Conservation (phyloP, 106 monocot species). For the Vanilla planifolia region DNA sequence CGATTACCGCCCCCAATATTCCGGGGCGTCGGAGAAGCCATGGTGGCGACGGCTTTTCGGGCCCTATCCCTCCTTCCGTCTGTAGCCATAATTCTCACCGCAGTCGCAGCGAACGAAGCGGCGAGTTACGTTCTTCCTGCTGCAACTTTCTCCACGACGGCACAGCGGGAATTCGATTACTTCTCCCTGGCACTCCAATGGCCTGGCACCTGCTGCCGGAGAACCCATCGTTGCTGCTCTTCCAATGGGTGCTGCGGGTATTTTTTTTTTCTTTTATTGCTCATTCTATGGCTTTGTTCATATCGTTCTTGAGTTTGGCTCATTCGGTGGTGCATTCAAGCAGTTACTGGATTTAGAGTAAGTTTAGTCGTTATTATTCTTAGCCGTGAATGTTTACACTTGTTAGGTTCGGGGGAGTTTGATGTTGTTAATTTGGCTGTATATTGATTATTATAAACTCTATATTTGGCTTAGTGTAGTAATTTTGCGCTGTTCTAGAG, state of each 20-base stretch:
- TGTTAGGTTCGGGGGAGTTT: background rate
- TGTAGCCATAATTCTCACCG: background rate
- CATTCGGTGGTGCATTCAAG: no score
- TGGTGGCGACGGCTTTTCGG: background rate
- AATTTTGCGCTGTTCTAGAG: no score
- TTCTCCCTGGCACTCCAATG: slow-evolving; percentile 55
- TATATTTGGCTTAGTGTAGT: no score
- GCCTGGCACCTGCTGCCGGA: slow-evolving; percentile 51
- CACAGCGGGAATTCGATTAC: slow-evolving; percentile 60
- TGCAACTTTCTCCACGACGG: background rate
- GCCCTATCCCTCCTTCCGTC: background rate
- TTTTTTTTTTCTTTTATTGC: background rate
- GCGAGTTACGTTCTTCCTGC: background rate
- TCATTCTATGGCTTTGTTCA: background rate
- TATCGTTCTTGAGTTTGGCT: background rate
- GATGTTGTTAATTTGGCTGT: background rate
- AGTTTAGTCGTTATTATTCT: background rate
- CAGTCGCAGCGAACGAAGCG: background rate
- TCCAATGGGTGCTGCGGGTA: slow-evolving; percentile 56
- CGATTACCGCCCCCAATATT: no score
- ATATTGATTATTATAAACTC: no score
- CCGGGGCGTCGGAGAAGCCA: background rate
- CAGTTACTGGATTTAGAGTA: background rate
- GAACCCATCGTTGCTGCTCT: slow-evolving; percentile 47
- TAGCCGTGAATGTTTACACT: background rate